Base-by-base conservation (phyloP, 192 early-diverging fungal genomes). In the Coemansia javaensis region DNA sequence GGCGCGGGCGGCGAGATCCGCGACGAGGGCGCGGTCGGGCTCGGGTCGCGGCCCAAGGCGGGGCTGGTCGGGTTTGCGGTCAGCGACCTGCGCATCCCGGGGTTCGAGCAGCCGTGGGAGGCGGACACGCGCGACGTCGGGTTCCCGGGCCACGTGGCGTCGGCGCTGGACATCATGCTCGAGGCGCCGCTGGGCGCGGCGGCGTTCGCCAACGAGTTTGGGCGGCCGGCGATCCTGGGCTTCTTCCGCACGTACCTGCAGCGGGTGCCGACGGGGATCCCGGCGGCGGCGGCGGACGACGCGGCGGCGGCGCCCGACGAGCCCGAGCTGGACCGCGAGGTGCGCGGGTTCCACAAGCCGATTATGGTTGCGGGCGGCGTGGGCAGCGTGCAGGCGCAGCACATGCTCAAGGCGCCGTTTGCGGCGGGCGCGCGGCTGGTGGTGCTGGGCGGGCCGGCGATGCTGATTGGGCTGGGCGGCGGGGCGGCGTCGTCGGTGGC, bases 171-270 rank as follows among this genome's bases (percentile, higher is more conserved):
- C 58, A 99, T 99, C 47, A 99, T 99, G 94, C 86, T 98, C 41
- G 84, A 97, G 53, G 97, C 86, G 38, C 97, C 97, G 21, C 69
- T 99, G 27, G 97, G 97, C 58, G 90, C 89, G 15, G 93, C 93
- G n/a, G 92, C 94, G 11, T 99, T 96, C 79, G 94, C 94, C 81
- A 98, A 99, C 58, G 97, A 99, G 75, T 99, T 98, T 63, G 97
- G 97, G 36, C 81, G 97, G 16, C 97, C 97, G 5, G 84, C 84
- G 22, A 77, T 99, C 40, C 82, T 87, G 21, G 97, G 97, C 22
- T 99, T 90, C 78, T 99, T 99, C 84, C 86, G 97, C 63, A 98
- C 95, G 1, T 91, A 89, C 75, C 76, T 83, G 45, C 59, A 62
- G 63, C 58, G 63, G 1, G 63, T 74, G 33, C 70, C 70, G 0